phyloP scores from a whole-genome alignment of 148 eudicot species.

The Chenopodium suecicum region DNA sequence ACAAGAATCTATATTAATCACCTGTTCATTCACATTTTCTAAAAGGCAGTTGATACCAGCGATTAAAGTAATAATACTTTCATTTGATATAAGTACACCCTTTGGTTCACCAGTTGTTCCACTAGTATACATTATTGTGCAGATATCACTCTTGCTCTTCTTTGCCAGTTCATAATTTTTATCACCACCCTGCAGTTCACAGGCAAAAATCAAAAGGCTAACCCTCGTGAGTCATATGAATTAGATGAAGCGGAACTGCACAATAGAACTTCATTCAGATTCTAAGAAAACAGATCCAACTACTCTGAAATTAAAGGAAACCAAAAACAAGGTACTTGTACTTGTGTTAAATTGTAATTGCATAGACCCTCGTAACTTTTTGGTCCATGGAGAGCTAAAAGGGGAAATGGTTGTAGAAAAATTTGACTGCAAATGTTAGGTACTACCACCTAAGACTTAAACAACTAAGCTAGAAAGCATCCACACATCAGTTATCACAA shows the following conservation, averaged over 20 bases:
- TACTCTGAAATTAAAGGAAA: too few relatives aligned
- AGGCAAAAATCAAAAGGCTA: not conserved
- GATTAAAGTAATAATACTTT: constrained; percentile 77
- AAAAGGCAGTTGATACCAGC: constrained; percentile 77
- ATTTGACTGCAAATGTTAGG: too few relatives aligned
- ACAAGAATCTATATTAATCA: constrained; percentile 19
- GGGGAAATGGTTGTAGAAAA: too few relatives aligned
- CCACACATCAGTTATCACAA: too few relatives aligned
- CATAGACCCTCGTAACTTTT: too few relatives aligned
- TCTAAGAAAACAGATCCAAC: not conserved
- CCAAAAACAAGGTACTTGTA: too few relatives aligned
- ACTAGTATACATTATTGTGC: constrained; percentile 99
- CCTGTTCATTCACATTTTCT: constrained; percentile 73
- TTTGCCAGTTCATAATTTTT: constrained; percentile 61
- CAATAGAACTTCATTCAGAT: not conserved
- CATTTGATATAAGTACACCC: constrained; percentile 92
- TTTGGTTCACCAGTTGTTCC: constrained; percentile 99
- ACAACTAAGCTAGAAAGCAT: too few relatives aligned
- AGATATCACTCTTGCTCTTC: constrained; percentile 76
- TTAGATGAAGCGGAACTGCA: not conserved
- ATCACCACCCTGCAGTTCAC: constrained; percentile 62
- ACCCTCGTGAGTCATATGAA: not conserved
- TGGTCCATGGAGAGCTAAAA: too few relatives aligned
- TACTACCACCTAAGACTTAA: too few relatives aligned
- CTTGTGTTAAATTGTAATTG: too few relatives aligned